Percentiles rank a stretch among this genome's conserved stretches.
These are phyloP conservation scores for Patellifolia procumbens DNA, from an alignment of 179 eudicot genomes.

Conservation along the genomic window DNA sequence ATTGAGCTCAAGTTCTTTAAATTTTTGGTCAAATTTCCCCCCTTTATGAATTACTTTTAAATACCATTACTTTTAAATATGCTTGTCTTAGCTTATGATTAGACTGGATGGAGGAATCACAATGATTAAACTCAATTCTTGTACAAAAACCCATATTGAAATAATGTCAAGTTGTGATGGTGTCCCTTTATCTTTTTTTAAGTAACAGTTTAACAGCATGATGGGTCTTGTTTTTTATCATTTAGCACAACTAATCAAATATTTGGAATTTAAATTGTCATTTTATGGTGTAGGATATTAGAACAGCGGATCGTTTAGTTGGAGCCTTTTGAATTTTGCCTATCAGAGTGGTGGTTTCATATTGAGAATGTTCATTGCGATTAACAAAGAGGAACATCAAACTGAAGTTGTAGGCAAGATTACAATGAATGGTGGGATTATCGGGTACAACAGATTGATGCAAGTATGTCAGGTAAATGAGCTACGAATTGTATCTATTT, in stretches of 20 bases:
- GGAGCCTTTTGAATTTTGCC: not conserved
- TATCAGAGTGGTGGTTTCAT: constrained; percentile 21
- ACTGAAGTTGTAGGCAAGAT: constrained; percentile 38
- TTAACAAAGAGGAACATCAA: constrained; percentile 39
- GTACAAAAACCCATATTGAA: too few species aligned
- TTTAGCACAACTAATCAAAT: not conserved
- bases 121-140: too few species aligned
- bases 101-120: too few species aligned
- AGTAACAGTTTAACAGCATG: too few species aligned
- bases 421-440: constrained; percentile 59
- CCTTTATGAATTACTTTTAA: too few species aligned
- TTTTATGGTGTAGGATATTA: not conserved
- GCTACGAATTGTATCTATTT: not conserved
- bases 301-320: not conserved
- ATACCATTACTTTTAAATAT: too few species aligned
- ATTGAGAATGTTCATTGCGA: constrained; percentile 62
- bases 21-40: too few species aligned
- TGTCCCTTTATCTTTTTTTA: too few species aligned
- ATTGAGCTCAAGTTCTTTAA: too few species aligned
- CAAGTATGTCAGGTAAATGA: constrained; percentile 61
- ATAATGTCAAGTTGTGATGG: too few species aligned
- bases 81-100: too few species aligned
- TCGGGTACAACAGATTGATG: constrained; percentile 63
- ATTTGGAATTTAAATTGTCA: not conserved
- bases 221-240: not conserved